A percentile compares a stretch with the other conserved stretches of the same genome.
Evolutionary conservation across 805 yeast genomes (phyloP).

Genomic region (Pichia insulana): DNA sequence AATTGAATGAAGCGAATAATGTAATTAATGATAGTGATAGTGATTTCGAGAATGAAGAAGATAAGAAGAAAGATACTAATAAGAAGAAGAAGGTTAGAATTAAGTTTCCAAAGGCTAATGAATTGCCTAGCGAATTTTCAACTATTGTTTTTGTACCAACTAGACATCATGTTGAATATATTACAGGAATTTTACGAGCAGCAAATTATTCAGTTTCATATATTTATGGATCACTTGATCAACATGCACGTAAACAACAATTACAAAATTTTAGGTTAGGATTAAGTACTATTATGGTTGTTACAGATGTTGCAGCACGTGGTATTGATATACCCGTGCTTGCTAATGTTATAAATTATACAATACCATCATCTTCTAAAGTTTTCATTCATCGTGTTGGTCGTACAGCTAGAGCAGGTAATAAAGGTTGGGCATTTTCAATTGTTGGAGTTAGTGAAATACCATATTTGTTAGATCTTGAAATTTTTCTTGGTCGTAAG

Average conservation of each 20-base stretch:
- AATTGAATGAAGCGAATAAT: conserved; percentile 39
- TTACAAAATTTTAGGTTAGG: conserved; percentile 80
- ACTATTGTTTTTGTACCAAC: conserved; percentile 95
- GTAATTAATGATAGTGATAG: conserved; percentile 48
- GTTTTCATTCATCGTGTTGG: conserved; percentile 96
- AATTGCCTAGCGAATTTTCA: conserved; percentile 74
- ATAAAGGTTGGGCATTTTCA: conserved; percentile 95
- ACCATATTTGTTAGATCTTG: conserved; percentile 85
- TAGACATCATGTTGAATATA: conserved; percentile 93
- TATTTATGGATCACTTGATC: conserved; percentile 92
- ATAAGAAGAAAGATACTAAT: conserved; percentile 23
- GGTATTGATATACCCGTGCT: conserved; percentile 97
- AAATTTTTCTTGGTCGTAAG: conserved; percentile 80
- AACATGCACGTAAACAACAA: conserved; percentile 87
- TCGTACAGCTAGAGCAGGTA: conserved; percentile 99
- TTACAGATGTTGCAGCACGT: conserved; percentile 97
- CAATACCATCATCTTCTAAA: conserved; percentile 87
- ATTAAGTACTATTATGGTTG: conserved; percentile 77
- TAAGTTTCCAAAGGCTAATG: conserved; percentile 70
- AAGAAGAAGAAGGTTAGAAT: conserved; percentile 30
- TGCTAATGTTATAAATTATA: conserved; percentile 88
- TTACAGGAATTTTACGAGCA: conserved; percentile 57
- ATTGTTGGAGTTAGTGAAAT: conserved; percentile 77
- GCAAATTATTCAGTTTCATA: conserved; percentile 82
- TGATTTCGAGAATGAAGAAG: conserved; percentile 33